These are phyloP conservation scores for Didymella segeticola DNA, from an alignment of 2,329 filamentous ascomycete genomes.

Conservation along the genomic window DNA sequence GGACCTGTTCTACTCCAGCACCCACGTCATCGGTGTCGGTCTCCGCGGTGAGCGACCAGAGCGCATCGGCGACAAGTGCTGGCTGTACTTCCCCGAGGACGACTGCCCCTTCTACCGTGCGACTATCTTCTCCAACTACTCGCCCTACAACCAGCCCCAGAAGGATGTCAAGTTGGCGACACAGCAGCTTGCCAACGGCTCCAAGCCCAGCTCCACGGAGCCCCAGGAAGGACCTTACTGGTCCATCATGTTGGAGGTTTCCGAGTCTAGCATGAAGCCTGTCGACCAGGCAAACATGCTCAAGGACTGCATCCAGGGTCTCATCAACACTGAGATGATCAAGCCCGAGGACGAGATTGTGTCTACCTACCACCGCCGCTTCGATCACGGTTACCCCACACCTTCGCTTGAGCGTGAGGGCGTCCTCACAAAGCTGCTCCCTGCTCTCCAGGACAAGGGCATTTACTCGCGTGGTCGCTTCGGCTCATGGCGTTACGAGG, in stretches of 20 bases:
- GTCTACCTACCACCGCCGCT: slow-evolving; percentile 96
- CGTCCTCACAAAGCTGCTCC: slow-evolving; percentile 88
- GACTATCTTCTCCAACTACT: slow-evolving; percentile 99
- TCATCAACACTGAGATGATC: slow-evolving; percentile 98
- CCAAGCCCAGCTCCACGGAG: slow-evolving; percentile 74
- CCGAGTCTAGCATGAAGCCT: slow-evolving; percentile 93
- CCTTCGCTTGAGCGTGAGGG: slow-evolving; percentile 94
- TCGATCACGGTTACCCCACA: slow-evolving; percentile 98
- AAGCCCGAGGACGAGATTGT: slow-evolving; percentile 90
- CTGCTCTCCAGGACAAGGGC: slow-evolving; percentile 86
- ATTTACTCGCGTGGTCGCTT: slow-evolving; percentile 97
- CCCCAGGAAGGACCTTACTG: slow-evolving; percentile 93
- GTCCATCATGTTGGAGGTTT: slow-evolving; percentile 99
- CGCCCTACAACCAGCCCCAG: slow-evolving; percentile 94
- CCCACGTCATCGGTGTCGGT: slow-evolving; percentile 96
- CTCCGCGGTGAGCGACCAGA: slow-evolving; percentile 90
- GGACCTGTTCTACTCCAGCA: slow-evolving; percentile 94
- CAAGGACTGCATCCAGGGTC: slow-evolving; percentile 90
- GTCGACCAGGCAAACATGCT: slow-evolving; percentile 86
- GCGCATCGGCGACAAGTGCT: slow-evolving; percentile 99
- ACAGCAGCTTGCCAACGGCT: slow-evolving; percentile 82
- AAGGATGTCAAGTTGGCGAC: slow-evolving; percentile 84
- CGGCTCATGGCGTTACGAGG: slow-evolving; percentile 97
- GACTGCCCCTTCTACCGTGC: slow-evolving; percentile 99
- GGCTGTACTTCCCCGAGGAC: slow-evolving; percentile 99